A percentile compares a stretch with the other conserved stretches of the same genome.
These are phyloP conservation scores for Ochetophila trinervis DNA, from an alignment of 306 rosid genomes.

Conservation along the genomic window DNA sequence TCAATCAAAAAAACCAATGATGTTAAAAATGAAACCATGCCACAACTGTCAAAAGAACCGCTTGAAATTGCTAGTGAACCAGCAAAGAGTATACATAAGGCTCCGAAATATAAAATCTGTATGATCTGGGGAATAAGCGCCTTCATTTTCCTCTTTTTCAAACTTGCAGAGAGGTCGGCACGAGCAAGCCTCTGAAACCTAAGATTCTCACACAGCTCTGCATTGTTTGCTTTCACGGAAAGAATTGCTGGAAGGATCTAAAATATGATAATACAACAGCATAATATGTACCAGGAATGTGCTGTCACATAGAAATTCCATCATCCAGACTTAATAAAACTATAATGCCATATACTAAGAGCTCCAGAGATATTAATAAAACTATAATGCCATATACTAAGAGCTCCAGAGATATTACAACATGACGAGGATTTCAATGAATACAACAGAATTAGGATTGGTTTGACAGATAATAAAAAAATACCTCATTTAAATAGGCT, in stretches of 20 bases:
- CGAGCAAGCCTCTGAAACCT: conserved; percentile 69
- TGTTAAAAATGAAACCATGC: conserved; percentile 67
- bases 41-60: conserved; percentile 44
- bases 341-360: too few species aligned
- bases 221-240: conserved; percentile 81
- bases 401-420: too few species aligned
- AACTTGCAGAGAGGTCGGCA: conserved; percentile 47
- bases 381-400: too few species aligned
- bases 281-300: conserved; percentile 2
- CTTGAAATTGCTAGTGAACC: conserved; percentile 62
- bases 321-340: not conserved
- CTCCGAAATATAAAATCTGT: conserved; percentile 64
- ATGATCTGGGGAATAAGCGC: conserved; percentile 76
- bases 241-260: conserved; percentile 84
- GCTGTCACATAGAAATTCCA: conserved; percentile 2
- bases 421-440: not conserved
- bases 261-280: not conserved
- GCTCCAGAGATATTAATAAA: too few species aligned
- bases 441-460: not conserved
- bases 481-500: conserved; percentile 82
- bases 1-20: conserved; percentile 70
- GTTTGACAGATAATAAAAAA: not conserved
- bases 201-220: conserved; percentile 61
- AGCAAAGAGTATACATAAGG: conserved; percentile 45
- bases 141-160: conserved; percentile 81